Evolutionary conservation across 2,329 filamentous ascomycete genomes (phyloP).

Genomic region (Diaporthe batatas): DNA sequence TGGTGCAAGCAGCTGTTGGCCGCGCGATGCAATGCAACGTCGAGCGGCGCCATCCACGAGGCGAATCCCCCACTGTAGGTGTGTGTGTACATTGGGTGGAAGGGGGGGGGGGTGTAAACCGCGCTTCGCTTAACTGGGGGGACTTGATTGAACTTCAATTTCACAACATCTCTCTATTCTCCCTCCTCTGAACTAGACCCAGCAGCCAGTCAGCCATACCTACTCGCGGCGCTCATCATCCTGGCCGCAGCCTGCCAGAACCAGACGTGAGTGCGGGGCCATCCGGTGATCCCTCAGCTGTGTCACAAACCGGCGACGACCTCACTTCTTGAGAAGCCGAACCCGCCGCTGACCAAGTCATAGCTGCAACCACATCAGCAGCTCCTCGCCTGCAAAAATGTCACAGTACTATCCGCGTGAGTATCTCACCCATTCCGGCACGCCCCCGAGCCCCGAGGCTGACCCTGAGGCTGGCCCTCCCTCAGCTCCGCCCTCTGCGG

Average conservation of each 20-base stretch:
- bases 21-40: slow-evolving; percentile 37
- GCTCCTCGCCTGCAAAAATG: slow-evolving; percentile 40
- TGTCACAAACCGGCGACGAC: slow-evolving; percentile 32
- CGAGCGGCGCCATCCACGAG: slow-evolving; percentile 11
- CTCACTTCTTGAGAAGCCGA: background rate
- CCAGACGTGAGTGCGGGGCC: slow-evolving; percentile 40
- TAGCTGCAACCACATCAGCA: background rate
- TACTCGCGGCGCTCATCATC: background rate
- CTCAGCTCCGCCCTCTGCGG: slow-evolving; percentile 46
- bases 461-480: slow-evolving; percentile 35
- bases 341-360: slow-evolving; percentile 16
- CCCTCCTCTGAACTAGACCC: background rate
- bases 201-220: background rate
- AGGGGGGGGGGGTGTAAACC: slow-evolving; percentile 9
- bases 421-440: background rate
- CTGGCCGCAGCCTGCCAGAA: background rate
- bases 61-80: background rate
- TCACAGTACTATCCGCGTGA: slow-evolving; percentile 48
- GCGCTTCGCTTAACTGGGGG: background rate
- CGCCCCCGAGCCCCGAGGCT: background rate
- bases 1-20: slow-evolving; percentile 10
- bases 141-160: slow-evolving; percentile 18
- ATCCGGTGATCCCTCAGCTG: slow-evolving; percentile 32
- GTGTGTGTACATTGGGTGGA: too few relatives aligned
- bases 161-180: background rate